A percentile compares a stretch with the other conserved stretches of the same genome.
Conservation (phyloP, 2,329 filamentous ascomycete species). For the Fusarium incarnatum region DNA sequence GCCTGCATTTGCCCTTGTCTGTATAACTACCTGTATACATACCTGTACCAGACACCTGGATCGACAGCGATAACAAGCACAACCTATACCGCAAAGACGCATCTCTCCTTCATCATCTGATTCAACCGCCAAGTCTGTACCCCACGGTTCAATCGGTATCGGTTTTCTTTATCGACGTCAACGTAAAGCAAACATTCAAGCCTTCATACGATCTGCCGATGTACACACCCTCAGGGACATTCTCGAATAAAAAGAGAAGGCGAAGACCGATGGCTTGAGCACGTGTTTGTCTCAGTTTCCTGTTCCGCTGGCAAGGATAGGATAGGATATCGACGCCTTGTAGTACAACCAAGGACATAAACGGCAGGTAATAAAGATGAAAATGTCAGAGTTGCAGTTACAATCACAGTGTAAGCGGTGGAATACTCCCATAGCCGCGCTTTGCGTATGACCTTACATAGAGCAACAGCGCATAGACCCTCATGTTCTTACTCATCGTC, state of each 20-base stretch:
- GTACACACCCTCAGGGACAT: conserved; percentile 5
- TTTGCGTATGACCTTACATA: conserved; percentile 21
- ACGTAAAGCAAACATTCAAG: not conserved
- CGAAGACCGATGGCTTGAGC: conserved; percentile 1
- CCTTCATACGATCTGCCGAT: not conserved
- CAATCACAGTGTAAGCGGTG: not conserved
- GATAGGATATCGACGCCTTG: not conserved
- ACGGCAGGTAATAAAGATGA: not conserved
- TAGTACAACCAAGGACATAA: not conserved
- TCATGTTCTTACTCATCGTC: not conserved
- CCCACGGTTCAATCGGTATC: conserved; percentile 34
- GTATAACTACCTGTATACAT: not conserved
- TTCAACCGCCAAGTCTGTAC: conserved; percentile 16
- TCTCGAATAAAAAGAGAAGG: conserved; percentile 23
- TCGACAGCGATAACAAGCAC: conserved; percentile 1
- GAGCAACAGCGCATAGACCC: conserved; percentile 13
- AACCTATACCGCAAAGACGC: not conserved
- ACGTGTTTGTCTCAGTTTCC: conserved; percentile 26
- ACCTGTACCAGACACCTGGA: not conserved
- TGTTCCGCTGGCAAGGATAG: not conserved
- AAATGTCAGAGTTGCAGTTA: conserved; percentile 12
- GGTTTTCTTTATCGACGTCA: conserved; percentile 14
- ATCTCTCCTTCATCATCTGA: not conserved
- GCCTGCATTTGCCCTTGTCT: not conserved
- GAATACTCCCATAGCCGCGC: conserved; percentile 29